These are phyloP conservation scores for Microdochium bolleyi DNA, from an alignment of 2,329 filamentous ascomycete genomes.

Conservation along the genomic window DNA sequence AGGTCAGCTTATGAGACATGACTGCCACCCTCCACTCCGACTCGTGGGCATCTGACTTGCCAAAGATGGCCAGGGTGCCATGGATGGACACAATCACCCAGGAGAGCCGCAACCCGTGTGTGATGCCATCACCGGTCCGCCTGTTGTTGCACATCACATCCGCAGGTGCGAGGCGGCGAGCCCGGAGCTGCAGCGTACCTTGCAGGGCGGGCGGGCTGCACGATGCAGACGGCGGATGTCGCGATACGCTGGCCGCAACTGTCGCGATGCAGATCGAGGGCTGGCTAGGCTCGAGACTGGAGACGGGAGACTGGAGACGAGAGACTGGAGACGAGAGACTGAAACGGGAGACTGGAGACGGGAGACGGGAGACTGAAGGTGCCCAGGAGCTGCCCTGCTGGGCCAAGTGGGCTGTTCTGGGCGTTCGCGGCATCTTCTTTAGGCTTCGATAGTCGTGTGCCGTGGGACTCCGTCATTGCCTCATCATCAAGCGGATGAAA, in stretches of 20 bases:
- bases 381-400: no score
- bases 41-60: not conserved
- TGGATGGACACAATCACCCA: not conserved
- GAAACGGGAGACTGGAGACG: not conserved
- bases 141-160: not conserved
- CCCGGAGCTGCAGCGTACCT: not conserved
- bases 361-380: no score
- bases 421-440: no score
- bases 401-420: no score
- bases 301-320: not conserved
- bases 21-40: not conserved
- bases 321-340: not conserved
- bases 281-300: not conserved
- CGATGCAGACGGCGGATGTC: not conserved
- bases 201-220: not conserved
- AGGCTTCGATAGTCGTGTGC: no score
- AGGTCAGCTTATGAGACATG: not conserved
- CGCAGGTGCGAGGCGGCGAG: not conserved
- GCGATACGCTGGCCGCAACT: not conserved
- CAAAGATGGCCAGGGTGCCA: not conserved
- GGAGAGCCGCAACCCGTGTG: not conserved
- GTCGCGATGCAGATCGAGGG: not conserved
- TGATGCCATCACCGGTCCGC: not conserved
- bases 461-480: no score
- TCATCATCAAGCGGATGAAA: no score